These are phyloP conservation scores for Suhomyces kunorum DNA, from an alignment of 1,139 yeast species.

Conservation along the genomic window DNA sequence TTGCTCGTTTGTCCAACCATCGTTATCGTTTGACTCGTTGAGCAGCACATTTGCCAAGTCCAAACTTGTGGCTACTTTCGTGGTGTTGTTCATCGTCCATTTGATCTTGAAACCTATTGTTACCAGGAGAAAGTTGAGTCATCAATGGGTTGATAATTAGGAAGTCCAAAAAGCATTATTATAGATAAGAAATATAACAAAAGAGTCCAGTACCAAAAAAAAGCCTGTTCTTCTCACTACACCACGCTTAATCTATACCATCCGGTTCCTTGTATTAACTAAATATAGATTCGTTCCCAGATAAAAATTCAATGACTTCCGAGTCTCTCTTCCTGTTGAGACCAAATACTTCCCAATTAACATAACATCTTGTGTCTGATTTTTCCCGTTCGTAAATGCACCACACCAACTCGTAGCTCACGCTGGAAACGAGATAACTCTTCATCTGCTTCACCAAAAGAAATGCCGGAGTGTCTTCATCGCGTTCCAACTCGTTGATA, in stretches of 20 bases:
- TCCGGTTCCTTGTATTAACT: conserved; percentile 3
- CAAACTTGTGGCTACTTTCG: conserved; percentile 63
- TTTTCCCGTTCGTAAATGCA: conserved; percentile 34
- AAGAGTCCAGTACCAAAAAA: too few relatives aligned
- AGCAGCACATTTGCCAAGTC: conserved; percentile 65
- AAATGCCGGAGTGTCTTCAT: conserved; percentile 20
- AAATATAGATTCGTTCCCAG: conserved; percentile 19
- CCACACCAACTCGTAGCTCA: conserved; percentile 46
- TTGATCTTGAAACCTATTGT: conserved; percentile 24
- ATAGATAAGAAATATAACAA: too few relatives aligned
- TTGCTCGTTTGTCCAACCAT: conserved; percentile 78
- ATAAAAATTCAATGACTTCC: conserved; percentile 26
- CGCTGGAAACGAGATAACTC: conserved; percentile 41
- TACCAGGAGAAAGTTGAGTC: conserved; percentile 23
- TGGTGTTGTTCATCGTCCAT: conserved; percentile 46
- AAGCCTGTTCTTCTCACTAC: too few relatives aligned
- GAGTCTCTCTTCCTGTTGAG: conserved; percentile 21
- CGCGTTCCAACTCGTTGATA: conserved; percentile 1
- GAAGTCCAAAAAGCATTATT: not conserved
- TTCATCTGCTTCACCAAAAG: conserved; percentile 40
- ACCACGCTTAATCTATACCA: too few relatives aligned
- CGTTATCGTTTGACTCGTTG: conserved; percentile 79
- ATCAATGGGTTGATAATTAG: conserved; percentile 23
- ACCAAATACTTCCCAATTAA: conserved; percentile 37
- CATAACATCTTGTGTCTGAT: conserved; percentile 9